These are phyloP conservation scores for Phytophthora hybrid DNA, from an alignment of 352 stramenopile genomes.

Conservation along the genomic window DNA sequence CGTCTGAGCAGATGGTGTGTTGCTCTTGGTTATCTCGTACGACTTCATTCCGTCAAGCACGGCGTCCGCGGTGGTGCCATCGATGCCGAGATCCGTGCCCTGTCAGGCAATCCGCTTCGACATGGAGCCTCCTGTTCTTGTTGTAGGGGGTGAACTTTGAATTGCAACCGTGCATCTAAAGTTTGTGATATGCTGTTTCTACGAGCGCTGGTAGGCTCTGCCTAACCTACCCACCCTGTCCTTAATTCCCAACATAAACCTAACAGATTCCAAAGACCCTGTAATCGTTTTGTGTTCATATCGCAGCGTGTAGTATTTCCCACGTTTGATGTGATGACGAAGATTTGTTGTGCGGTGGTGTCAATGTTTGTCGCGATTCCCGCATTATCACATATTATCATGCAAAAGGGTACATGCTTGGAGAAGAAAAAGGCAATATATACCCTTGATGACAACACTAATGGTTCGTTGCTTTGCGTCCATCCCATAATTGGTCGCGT, in stretches of 20 bases:
- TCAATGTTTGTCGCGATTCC: not conserved
- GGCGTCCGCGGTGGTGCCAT: not conserved
- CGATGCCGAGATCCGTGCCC: not conserved
- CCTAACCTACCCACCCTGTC: too few species aligned
- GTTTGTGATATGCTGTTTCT: too few species aligned
- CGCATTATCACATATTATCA: not conserved
- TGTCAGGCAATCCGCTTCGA: not conserved
- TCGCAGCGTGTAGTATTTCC: not conserved
- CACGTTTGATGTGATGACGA: not conserved
- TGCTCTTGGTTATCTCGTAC: conserved; percentile 6
- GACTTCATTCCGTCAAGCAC: not conserved
- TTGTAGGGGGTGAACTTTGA: not conserved
- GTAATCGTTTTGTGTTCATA: not conserved
- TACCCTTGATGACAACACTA: too few species aligned
- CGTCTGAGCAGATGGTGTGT: not conserved
- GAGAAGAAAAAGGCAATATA: too few species aligned
- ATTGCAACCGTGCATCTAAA: too few species aligned
- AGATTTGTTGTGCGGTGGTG: not conserved
- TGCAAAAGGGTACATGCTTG: too few species aligned
- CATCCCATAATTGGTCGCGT: too few species aligned
- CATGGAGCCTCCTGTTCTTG: not conserved
- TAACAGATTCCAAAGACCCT: too few species aligned
- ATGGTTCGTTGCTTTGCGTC: too few species aligned
- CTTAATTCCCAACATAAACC: too few species aligned
- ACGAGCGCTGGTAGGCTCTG: too few species aligned